Evolutionary conservation across 352 stramenopile species (phyloP), one percentile per base, ranked within the genome.

Genomic region (Aphanomyces invadans): DNA sequence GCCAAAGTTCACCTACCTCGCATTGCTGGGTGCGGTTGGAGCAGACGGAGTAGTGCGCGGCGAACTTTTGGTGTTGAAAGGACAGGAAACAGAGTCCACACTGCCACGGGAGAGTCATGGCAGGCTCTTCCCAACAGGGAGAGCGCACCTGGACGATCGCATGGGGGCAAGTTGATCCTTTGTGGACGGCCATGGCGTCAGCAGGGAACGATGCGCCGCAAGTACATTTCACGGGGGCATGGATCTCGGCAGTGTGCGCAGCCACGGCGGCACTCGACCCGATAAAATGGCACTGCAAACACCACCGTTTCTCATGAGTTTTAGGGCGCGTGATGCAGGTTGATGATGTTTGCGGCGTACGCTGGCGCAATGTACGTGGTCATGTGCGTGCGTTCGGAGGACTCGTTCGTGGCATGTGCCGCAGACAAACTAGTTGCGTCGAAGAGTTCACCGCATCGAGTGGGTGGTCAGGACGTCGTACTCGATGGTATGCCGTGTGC

Each of bases 401-500:
- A 83, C 48, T 21, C 72, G 68, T 9, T 74, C 73, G 0, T 75
- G 42, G 39, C 78, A 89, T 15, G 60, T 65, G 9, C 23, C 17
- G 28, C 80, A 89, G 38, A 74, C 39, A 36, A 78, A 74, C 80
- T 89, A 52, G 26, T 28, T 7, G 60, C 42, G 33, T 26, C 32
- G 2, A 32, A 1, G 36, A 33, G 49, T 9, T 39, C 0, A n/a
- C n/a, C n/a, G n/a, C n/a, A n/a, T n/a, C n/a, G n/a, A n/a, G n/a
- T n/a, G n/a, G n/a, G n/a, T n/a, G n/a, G n/a, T n/a, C n/a, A n/a
- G n/a, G n/a, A n/a, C 9, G 23, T 12, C 26, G 1, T 52, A 85
- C 79, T 71, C 81, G 81, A 71, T 88, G 79, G 28, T 84, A 85
- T 2, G 64, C 32, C 32, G 72, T 70, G 63, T 83, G 83, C 31